Evolutionary conservation across 768 basidiomycete species (phyloP), one percentile per base, ranked within the genome.

Genomic region (Suillus tomentosus): DNA sequence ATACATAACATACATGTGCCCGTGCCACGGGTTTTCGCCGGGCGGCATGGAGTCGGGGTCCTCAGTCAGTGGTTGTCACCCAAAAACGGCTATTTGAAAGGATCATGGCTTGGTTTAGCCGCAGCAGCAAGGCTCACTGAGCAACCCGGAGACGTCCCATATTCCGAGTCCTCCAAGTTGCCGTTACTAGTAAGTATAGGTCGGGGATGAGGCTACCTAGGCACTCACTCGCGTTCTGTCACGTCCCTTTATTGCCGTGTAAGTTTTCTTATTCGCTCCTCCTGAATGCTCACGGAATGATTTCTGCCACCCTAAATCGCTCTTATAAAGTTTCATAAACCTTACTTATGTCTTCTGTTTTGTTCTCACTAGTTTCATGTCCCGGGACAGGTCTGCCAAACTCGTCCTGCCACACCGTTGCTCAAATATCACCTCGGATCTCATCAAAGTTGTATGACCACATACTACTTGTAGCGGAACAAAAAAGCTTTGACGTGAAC

Each of bases 321-420:
- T 62, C 67, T 70, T 37, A 37, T 37, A 74, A 70, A 74, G 75
- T 75, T 75, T 75, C 74, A 75, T 77, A 68, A 73, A 67, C 56
- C 43, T 36, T 60, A 56, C 43, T 36, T 60, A 56, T 37, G 36
- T 62, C 62, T 62, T 59, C 59, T 54, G 34, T 19, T 67, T 67
- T 67, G 66, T 69, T 74, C 68, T 73, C 72, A 69, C 73, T 71
- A 54, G 62, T 61, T 27, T 61, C 24, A 62, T 63, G 53, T 69
- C 66, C 72, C 75, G 74, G 74, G 70, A 68, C 74, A 63, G 10
- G 60, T 76, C 73, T 76, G 61, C 74, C 74, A 73, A 70, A 76
- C 72, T 69, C n/a, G 74, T 72, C 65, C 57, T 68, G 67, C 31
- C 36, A 37, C 71, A 71, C 76, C 34, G 75, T 71, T 65, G 57